Base-by-base conservation (phyloP, 164 flowering plant genomes). In the Annona squamosa region DNA sequence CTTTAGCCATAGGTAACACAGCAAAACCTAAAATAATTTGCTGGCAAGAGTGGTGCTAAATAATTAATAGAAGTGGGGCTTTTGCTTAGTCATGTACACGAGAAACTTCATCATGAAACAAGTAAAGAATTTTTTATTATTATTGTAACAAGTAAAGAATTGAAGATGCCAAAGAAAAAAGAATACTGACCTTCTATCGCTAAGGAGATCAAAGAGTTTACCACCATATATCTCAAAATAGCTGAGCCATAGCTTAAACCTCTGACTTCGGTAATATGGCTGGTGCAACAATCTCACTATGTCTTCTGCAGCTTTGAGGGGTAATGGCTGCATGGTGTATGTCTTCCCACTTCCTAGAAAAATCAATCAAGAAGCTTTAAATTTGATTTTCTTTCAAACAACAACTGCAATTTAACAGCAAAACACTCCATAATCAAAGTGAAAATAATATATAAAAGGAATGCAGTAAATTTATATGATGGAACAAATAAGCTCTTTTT, bases 141-240 rank as follows among this genome's bases (percentile, higher is more conserved):
- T 26, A 26, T 26, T 26, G 37, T 26, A 26, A 26, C 37, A 26
- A 26, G 37, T 26, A 26, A 26, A 26, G 37, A 26, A 26, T 26
- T 26, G 37, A 26, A 26, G 37, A 26, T 26, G 19, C 18, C 26
- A 71, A 69, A 46, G 48, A 41, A 67, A 47, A 70, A 17, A 56
- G n/a, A 74, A 68, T 59, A 75, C 88, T 79, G 18, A 94, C 98
- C 93, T 95, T 82, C 99, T 86, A 37, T 93, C 99, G 79, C 91
- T 87, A 63, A 96, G 99, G 81, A 96, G 98, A 84, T 95, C 99
- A 82, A 74, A 95, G 56, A 95, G 93, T 74, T 95, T 95, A 71
- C 99, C 99, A 52, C 99, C 99, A 81, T 95, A 95, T 73, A 95
- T 95, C 86, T 95, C 99, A 81, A 95, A 95, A 80, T 81, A 95